Conservation (phyloP, 345 rosid species). For the Eucalyptus sp. region DNA sequence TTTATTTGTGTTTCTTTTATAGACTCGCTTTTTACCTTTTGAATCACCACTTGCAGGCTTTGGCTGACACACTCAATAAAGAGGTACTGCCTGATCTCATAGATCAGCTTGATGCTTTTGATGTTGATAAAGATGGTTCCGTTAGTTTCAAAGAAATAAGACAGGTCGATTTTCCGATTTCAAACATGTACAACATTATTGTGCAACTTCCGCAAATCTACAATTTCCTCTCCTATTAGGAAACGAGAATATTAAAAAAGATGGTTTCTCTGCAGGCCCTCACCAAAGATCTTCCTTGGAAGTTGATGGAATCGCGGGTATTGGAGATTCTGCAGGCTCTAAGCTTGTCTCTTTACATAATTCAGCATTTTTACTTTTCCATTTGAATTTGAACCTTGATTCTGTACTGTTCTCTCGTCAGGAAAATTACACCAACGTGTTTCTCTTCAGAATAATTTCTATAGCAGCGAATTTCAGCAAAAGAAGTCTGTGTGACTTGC, state of each 20-base stretch:
- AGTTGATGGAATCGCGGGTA: conserved; percentile 26
- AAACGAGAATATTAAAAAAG: neutral
- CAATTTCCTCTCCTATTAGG: neutral
- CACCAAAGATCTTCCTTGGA: conserved; percentile 45
- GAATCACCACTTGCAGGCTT: conserved; percentile 9
- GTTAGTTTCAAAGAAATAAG: conserved; percentile 42
- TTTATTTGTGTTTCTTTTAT: neutral
- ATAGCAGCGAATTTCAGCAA: neutral
- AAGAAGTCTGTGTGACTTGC: neutral
- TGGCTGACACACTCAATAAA: conserved; percentile 30
- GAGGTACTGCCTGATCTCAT: conserved; percentile 26
- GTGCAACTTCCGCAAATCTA: neutral
- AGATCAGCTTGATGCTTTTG: conserved; percentile 36
- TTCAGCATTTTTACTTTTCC: neutral
- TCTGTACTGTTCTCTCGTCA: neutral
- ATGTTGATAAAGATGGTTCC: conserved; percentile 34
- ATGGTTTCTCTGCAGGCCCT: conserved; percentile 14
- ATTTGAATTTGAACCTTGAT: neutral
- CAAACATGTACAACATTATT: neutral
- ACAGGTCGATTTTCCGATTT: conserved; percentile 4
- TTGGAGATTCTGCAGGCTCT: conserved; percentile 33
- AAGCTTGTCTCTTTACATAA: neutral
- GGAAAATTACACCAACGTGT: neutral
- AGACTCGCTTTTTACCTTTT: neutral
- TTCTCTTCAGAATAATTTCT: neutral